Evolutionary conservation across 192 early-diverging fungal genomes (phyloP).

Genomic region (Pilobolus umbonatus): DNA sequence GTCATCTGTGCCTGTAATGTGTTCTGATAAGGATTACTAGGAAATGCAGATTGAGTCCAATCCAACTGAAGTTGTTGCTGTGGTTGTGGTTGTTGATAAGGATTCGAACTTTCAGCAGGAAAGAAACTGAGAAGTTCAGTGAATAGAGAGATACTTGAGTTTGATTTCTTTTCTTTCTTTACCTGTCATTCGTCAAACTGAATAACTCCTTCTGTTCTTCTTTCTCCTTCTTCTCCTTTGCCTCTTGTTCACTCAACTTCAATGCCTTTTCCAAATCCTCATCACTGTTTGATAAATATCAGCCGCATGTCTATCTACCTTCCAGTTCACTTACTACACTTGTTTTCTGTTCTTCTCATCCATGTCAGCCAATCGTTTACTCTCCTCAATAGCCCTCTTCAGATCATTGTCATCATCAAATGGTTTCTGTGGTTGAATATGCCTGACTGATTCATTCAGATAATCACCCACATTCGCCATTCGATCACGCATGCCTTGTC

Average conservation of each 20-base stretch:
- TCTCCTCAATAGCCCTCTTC: slow-evolving; percentile 78
- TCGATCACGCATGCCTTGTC: slow-evolving; percentile 59
- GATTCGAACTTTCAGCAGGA: no score
- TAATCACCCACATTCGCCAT: slow-evolving; percentile 41
- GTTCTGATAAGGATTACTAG: slow-evolving; percentile 28
- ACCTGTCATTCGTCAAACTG: no score
- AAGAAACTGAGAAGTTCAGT: neutral
- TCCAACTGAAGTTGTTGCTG: neutral
- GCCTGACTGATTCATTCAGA: slow-evolving; percentile 28
- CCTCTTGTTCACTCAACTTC: slow-evolving; percentile 30
- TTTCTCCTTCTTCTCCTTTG: slow-evolving; percentile 25
- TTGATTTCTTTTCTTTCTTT: no score
- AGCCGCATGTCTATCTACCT: no score
- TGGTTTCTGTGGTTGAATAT: slow-evolving; percentile 12
- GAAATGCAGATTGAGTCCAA: slow-evolving; percentile 8
- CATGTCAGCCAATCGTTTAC: slow-evolving; percentile 59
- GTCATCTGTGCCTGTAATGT: slow-evolving; percentile 32
- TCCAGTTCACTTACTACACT: slow-evolving; percentile 24
- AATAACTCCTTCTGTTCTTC: slow-evolving; percentile 9
- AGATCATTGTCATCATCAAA: slow-evolving; percentile 80
- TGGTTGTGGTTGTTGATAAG: slow-evolving; percentile 26
- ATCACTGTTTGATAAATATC: slow-evolving; percentile 15
- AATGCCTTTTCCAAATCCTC: slow-evolving; percentile 30
- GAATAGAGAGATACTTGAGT: no score
- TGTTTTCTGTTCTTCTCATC: slow-evolving; percentile 31